Evolutionary conservation across 108 stramenopile genomes (phyloP), one percentile per base, ranked within the genome.

Genomic region (Heterococcus sp.): DNA sequence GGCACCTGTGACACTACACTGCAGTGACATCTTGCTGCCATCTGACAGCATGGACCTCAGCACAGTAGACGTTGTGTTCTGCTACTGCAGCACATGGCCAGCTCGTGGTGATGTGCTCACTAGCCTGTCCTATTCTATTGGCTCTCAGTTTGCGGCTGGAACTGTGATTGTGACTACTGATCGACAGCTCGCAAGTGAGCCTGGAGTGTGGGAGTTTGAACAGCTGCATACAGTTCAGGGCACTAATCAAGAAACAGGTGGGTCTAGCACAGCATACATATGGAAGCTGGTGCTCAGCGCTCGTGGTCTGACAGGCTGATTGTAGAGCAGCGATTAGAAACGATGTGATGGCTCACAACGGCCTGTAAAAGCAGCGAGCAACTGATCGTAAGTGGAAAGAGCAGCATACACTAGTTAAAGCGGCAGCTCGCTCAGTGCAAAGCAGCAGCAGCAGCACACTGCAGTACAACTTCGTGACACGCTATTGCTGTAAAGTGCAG

Each of bases 201-300:
- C 46, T 8, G 68, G 76, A 2, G 67, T 69, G n/a, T 77, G 76
- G 76, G 76, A 77, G 68, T 77, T 77, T 28, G 68, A 31, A 2
- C 68, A 40, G 5, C 2, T 65, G 1, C 32, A 38, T 37, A 37
- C 67, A 34, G 46, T 29, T 28, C 39, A 67, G 38, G 76, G 76
- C 1, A 26, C 8, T 3, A 77, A 77, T 37, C 21, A 33, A 1
- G 76, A 77, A 40, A 77, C 68, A 1, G 76, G 76, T 1, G 76
- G 76, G 28, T 33, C 3, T 33, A 68, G 67, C 2, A 66, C 35
- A 26, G 76, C 68, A 2, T 77, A 68, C 58, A 38, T 77, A 1
- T 77, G 76, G 76, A 2, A 33, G n/a, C n/a, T n/a, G n/a, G n/a
- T n/a, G n/a, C n/a, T n/a, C n/a, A n/a, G n/a, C n/a, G n/a, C n/a